Conservation (phyloP, 1,284 basidiomycete species). For the Melampsora larici-populina region DNA sequence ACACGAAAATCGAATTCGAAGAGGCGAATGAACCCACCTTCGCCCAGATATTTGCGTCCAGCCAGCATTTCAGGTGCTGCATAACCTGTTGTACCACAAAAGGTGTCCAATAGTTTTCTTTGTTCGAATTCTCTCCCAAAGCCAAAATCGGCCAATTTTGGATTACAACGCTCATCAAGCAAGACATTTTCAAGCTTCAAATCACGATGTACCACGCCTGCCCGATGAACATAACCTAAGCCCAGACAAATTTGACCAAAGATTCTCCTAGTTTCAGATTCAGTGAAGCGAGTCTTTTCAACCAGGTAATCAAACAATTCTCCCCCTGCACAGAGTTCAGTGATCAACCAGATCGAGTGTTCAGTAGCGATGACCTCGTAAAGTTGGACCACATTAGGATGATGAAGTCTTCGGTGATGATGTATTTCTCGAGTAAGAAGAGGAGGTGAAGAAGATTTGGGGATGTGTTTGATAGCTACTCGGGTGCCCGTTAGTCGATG, state of each 20-base stretch:
- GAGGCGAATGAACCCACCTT: conserved; percentile 60
- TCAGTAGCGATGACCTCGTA: conserved; percentile 98
- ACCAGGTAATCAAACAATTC: conserved; percentile 58
- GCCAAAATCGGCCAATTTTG: conserved; percentile 81
- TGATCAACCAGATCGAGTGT: conserved; percentile 89
- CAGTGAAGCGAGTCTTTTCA: conserved; percentile 52
- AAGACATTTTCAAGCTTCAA: conserved; percentile 61
- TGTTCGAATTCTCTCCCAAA: conserved; percentile 91
- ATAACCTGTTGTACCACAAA: conserved; percentile 93
- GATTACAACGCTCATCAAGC: conserved; percentile 55
- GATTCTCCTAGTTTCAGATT: conserved; percentile 52
- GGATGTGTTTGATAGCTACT: conserved; percentile 96
- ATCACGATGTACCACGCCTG: conserved; percentile 57
- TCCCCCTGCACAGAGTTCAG: conserved; percentile 91
- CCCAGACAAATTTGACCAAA: conserved; percentile 56
- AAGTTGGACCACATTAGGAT: conserved; percentile 89
- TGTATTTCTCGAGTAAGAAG: conserved; percentile 94
- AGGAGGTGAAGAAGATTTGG: conserved; percentile 72
- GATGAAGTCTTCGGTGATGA: conserved; percentile 92
- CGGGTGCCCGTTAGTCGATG: conserved; percentile 57
- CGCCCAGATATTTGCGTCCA: conserved; percentile 82
- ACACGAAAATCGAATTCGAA: conserved; percentile 2
- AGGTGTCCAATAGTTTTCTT: conserved; percentile 82
- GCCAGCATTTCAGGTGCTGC: conserved; percentile 92
- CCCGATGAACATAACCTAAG: conserved; percentile 55